Conservation (phyloP, 148 eudicot genomes). For the Amaranthus hypochondriacus region DNA sequence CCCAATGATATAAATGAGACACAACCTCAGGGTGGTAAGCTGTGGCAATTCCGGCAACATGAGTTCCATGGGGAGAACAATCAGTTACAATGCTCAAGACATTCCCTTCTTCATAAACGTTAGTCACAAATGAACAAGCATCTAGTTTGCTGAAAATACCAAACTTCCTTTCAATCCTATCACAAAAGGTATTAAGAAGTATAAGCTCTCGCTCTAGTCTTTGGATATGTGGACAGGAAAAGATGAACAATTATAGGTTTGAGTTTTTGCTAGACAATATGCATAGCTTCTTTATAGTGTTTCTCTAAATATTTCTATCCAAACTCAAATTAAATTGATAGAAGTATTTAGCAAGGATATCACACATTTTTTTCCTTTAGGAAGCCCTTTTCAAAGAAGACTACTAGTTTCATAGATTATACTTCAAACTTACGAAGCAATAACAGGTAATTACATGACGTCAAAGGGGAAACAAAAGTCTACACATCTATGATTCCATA, state of each 20-base stretch:
- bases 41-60: conserved; percentile 94
- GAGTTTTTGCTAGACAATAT: not conserved
- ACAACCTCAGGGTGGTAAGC: conserved; percentile 89
- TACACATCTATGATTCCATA: too few species aligned
- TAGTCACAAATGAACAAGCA: conserved; percentile 84
- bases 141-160: conserved; percentile 91
- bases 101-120: conserved; percentile 87
- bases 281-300: not conserved
- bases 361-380: not conserved
- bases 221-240: not conserved
- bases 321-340: not conserved
- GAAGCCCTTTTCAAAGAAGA: too few species aligned
- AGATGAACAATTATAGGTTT: not conserved
- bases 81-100: conserved; percentile 92
- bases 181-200: conserved; percentile 12
- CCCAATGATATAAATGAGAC: conserved; percentile 11
- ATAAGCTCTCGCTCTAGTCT: not conserved
- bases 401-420: too few species aligned
- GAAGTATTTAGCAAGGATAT: not conserved
- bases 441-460: too few species aligned
- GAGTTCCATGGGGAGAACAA: conserved; percentile 97
- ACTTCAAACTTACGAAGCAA: too few species aligned
- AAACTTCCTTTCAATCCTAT: conserved; percentile 80
- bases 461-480: too few species aligned
- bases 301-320: not conserved